Conservation (phyloP, 805 yeast genomes). For the Saccharomycodes ludwigii region DNA sequence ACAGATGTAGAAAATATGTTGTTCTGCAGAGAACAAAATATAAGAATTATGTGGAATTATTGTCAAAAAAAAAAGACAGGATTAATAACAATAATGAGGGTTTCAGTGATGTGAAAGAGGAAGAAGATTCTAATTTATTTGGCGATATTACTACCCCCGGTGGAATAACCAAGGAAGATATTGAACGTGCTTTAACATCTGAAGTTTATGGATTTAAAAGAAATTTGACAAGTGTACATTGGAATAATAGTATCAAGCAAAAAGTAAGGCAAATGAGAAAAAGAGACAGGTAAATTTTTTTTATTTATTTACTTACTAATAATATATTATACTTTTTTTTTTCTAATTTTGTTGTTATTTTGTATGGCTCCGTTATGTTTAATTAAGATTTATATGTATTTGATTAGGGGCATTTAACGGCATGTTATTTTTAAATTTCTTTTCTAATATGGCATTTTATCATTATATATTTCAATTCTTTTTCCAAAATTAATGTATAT, state of each 20-base stretch:
- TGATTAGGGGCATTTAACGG: no score
- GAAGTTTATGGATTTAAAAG: constrained; percentile 32
- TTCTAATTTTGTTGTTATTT: no score
- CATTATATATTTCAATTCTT: no score
- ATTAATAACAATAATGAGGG: constrained; percentile 1
- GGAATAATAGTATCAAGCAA: constrained; percentile 49
- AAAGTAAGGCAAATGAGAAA: constrained; percentile 35
- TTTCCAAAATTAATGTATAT: no score
- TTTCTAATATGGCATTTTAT: no score
- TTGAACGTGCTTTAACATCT: constrained; percentile 25
- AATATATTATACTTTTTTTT: no score
- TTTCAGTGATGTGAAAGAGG: constrained; percentile 3
- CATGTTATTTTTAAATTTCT: no score
- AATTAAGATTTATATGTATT: no score
- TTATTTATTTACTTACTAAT: constrained; percentile 1
- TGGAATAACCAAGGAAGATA: constrained; percentile 15
- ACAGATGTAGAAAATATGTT: constrained; percentile 68
- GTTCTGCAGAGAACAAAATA: constrained; percentile 40
- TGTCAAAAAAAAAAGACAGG: constrained; percentile 4
- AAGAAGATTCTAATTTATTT: constrained; percentile 7
- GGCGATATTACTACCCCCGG: no score
- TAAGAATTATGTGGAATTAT: constrained; percentile 16
- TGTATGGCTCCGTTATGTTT: no score
- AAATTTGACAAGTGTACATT: constrained; percentile 38
- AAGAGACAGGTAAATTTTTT: constrained; percentile 10